These are phyloP conservation scores for Microascus cirrosus DNA, from an alignment of 2,329 filamentous ascomycete genomes.

Conservation along the genomic window DNA sequence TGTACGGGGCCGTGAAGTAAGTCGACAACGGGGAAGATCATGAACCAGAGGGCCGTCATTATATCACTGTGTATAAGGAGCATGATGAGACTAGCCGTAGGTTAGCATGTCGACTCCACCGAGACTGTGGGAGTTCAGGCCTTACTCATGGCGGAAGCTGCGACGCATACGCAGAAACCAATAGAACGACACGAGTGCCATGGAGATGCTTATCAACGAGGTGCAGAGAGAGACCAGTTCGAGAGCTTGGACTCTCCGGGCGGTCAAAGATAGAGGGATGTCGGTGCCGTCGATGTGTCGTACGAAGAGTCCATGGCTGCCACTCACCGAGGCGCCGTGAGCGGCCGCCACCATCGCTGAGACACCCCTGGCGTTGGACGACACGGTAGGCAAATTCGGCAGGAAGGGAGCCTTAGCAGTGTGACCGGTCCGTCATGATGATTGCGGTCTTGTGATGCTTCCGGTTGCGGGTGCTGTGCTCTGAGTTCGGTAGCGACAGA, in stretches of 20 bases:
- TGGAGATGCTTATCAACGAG: slow-evolving; percentile 41
- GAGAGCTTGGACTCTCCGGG: neutral
- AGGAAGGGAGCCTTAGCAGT: neutral
- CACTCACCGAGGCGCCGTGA: neutral
- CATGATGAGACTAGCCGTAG: slow-evolving; percentile 52
- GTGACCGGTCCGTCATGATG: neutral
- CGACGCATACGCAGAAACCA: slow-evolving; percentile 67
- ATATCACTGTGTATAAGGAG: slow-evolving; percentile 62
- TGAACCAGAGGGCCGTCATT: slow-evolving; percentile 57
- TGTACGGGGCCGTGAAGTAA: slow-evolving; percentile 38
- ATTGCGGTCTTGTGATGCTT: neutral
- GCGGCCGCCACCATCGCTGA: neutral
- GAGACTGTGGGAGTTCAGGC: slow-evolving; percentile 4
- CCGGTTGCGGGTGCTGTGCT: neutral
- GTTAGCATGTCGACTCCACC: neutral
- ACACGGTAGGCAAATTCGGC: neutral
- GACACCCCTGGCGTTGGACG: neutral
- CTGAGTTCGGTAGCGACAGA: neutral
- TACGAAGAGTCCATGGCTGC: neutral
- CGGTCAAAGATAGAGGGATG: neutral
- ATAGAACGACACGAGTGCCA: slow-evolving; percentile 47
- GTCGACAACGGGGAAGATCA: slow-evolving; percentile 51
- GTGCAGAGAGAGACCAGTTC: slow-evolving; percentile 22
- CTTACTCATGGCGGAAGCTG: slow-evolving; percentile 63
- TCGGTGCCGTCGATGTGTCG: neutral